A percentile compares a stretch with the other conserved stretches of the same genome.
These are phyloP conservation scores for Pseudoperonospora humuli DNA, from an alignment of 352 stramenopile species.

Conservation along the genomic window DNA sequence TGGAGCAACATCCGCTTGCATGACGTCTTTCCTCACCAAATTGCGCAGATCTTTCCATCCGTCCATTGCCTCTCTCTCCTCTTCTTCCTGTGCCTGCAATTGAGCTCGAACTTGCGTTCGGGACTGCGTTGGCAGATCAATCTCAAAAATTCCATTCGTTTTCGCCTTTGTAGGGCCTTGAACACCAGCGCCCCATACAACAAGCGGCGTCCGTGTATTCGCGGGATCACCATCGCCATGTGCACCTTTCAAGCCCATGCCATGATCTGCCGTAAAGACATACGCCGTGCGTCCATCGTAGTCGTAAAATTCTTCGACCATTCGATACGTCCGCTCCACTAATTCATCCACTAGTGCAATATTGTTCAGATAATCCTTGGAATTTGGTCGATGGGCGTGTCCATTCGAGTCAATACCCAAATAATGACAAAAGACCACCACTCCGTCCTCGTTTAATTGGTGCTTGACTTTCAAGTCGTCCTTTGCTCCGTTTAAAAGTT, in stretches of 20 bases:
- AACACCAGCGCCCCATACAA: conserved; percentile 71
- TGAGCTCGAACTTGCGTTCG: conserved; percentile 48
- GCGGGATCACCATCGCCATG: conserved; percentile 75
- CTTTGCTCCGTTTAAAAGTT: conserved; percentile 27
- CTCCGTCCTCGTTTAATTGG: conserved; percentile 30
- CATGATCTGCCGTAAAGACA: conserved; percentile 80
- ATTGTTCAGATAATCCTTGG: conserved; percentile 75
- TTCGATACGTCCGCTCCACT: conserved; percentile 44
- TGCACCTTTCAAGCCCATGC: conserved; percentile 77
- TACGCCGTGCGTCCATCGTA: conserved; percentile 65
- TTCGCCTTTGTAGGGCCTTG: conserved; percentile 17
- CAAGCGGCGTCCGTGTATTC: conserved; percentile 74
- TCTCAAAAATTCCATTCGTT: conserved; percentile 22
- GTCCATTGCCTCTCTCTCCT: conserved; percentile 32
- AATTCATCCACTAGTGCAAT: conserved; percentile 76
- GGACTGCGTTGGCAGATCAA: conserved; percentile 70
- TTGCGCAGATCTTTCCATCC: conserved; percentile 41
- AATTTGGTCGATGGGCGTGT: conserved; percentile 71
- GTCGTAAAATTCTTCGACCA: conserved; percentile 64
- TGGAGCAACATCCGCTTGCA: conserved; percentile 79
- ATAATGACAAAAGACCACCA: conserved; percentile 79
- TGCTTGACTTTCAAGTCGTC: conserved; percentile 7
- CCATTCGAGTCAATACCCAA: conserved; percentile 84
- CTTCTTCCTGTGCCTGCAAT: conserved; percentile 37
- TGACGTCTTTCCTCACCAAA: conserved; percentile 65